Conservation (phyloP, 2,329 filamentous ascomycete genomes). For the Trichophyton verrucosum region DNA sequence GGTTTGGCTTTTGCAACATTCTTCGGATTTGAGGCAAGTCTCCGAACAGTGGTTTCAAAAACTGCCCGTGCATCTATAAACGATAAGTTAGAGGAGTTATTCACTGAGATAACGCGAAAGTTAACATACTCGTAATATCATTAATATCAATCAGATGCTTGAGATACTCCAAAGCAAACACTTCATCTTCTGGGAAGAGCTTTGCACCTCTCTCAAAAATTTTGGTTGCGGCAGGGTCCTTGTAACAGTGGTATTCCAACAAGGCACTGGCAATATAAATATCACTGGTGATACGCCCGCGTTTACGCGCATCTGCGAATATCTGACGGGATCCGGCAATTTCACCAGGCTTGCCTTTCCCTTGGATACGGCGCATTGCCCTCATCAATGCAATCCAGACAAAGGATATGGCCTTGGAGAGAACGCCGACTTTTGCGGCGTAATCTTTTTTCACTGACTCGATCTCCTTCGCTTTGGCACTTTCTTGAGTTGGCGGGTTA, state of each 20-base stretch:
- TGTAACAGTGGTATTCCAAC: conserved; percentile 92
- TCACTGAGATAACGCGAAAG: background rate
- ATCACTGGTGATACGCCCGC: conserved; percentile 80
- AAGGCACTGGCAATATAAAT: conserved; percentile 88
- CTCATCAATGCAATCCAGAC: conserved; percentile 92
- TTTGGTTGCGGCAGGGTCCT: conserved; percentile 80
- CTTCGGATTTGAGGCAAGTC: conserved; percentile 64
- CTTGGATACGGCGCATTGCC: conserved; percentile 86
- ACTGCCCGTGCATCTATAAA: conserved; percentile 74
- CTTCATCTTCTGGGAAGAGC: conserved; percentile 84
- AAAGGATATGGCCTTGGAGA: conserved; percentile 78
- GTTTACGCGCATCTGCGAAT: conserved; percentile 76
- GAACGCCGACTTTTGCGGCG: conserved; percentile 57
- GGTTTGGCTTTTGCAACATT: conserved; percentile 63
- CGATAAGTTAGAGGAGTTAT: background rate
- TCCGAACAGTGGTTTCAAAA: conserved; percentile 86
- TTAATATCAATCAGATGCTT: conserved; percentile 88
- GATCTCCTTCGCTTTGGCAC: conserved; percentile 43
- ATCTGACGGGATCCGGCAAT: conserved; percentile 66
- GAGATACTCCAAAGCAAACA: conserved; percentile 88
- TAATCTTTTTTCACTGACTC: conserved; percentile 52
- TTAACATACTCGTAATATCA: conserved; percentile 73
- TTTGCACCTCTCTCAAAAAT: conserved; percentile 92
- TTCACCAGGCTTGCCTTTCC: conserved; percentile 60
- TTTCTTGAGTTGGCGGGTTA: conserved; percentile 39